Conservation (phyloP, 2,329 filamentous ascomycete species). For the Paecilomyces sp. region DNA sequence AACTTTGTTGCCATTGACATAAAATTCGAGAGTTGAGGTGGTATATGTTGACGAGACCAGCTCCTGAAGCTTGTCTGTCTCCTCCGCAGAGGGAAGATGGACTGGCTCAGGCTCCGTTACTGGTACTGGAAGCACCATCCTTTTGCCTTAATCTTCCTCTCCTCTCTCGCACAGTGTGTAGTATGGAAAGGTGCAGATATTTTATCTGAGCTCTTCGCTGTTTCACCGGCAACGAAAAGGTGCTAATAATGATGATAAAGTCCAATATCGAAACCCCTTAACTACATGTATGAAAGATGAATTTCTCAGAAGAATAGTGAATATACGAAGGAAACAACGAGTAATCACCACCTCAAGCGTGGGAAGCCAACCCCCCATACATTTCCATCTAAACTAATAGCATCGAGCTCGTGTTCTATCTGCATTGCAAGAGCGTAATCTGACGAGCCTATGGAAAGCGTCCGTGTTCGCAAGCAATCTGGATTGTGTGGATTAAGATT, state of each 20-base stretch:
- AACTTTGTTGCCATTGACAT: constrained; percentile 77
- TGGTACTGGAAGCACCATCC: constrained; percentile 5
- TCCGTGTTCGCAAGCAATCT: background rate
- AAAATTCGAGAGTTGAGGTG: constrained; percentile 62
- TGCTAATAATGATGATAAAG: background rate
- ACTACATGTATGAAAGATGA: background rate
- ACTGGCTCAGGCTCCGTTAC: background rate
- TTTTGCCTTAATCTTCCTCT: background rate
- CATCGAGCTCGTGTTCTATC: background rate
- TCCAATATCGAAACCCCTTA: background rate
- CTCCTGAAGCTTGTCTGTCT: constrained; percentile 4
- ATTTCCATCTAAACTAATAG: background rate
- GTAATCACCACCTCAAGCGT: background rate
- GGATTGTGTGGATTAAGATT: background rate
- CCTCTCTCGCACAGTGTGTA: background rate
- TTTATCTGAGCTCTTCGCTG: background rate
- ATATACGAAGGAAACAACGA: background rate
- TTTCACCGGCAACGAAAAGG: background rate
- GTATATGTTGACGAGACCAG: constrained; percentile 9
- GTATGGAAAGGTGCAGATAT: background rate
- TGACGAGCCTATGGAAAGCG: background rate
- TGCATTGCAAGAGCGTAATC: background rate
- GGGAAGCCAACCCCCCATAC: background rate
- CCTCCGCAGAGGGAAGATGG: background rate
- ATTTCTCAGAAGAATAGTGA: background rate